phyloP scores from a whole-genome alignment of 495 filamentous ascomycete genomes.

The Annulohypoxylon stygium region DNA sequence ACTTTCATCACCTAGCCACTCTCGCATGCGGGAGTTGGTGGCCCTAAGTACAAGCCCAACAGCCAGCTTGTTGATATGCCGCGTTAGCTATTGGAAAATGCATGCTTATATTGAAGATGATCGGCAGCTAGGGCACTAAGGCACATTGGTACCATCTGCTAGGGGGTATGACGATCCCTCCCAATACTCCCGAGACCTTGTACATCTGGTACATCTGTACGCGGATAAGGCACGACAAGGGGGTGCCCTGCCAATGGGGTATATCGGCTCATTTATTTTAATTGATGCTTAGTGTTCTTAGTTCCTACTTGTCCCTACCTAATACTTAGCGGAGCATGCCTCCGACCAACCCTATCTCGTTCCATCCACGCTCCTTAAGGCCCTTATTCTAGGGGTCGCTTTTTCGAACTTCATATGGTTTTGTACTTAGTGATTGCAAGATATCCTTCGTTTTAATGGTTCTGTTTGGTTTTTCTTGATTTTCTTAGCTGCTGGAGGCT shows the following conservation, averaged over 20 bases:
- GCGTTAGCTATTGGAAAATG: constrained; percentile 45
- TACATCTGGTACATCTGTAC: constrained; percentile 19
- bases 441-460: constrained; percentile 30
- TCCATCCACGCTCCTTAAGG: constrained; percentile 42
- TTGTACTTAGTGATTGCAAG: constrained; percentile 34
- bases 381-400: constrained; percentile 32
- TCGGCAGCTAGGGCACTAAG: constrained; percentile 37
- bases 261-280: constrained; percentile 48
- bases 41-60: neutral
- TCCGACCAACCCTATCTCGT: constrained; percentile 44
- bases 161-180: constrained; percentile 37
- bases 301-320: constrained; percentile 15
- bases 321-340: constrained; percentile 45
- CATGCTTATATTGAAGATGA: constrained; percentile 44
- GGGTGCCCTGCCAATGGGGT: constrained; percentile 43
- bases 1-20: neutral
- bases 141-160: neutral
- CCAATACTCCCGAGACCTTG: constrained; percentile 48
- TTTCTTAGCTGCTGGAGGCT: constrained; percentile 27
- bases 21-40: constrained; percentile 13
- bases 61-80: constrained; percentile 13
- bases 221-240: constrained; percentile 47
- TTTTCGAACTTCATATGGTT: constrained; percentile 39
- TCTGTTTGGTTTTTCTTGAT: constrained; percentile 29
- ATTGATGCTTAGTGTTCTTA: constrained; percentile 46